phyloP scores from a whole-genome alignment of 352 stramenopile genomes.

The Phytophthora kernoviae region DNA sequence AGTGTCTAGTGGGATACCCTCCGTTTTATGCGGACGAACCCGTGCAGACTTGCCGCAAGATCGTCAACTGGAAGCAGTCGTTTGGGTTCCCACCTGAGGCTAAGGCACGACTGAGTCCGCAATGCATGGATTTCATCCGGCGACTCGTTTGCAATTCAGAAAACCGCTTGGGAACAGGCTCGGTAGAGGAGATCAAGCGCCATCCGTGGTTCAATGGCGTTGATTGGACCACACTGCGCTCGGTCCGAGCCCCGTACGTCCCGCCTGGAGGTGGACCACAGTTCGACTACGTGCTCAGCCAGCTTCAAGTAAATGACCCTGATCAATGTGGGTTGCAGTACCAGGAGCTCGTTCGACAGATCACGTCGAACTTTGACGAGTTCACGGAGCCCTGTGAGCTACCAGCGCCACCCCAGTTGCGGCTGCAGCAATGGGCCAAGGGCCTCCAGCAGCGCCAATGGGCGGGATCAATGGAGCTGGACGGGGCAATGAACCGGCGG shows the following conservation, averaged over 20 bases:
- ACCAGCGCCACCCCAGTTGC: conserved; percentile 25
- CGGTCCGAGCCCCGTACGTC: conserved; percentile 90
- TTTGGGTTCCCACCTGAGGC: conserved; percentile 83
- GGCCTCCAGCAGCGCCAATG: conserved; percentile 18
- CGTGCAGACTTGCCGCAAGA: conserved; percentile 97
- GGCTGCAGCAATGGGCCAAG: conserved; percentile 25
- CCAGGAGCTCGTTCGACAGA: conserved; percentile 87
- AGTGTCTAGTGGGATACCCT: conserved; percentile 99
- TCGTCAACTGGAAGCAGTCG: conserved; percentile 87
- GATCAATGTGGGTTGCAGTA: conserved; percentile 72
- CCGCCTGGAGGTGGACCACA: conserved; percentile 81
- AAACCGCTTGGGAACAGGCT: conserved; percentile 92
- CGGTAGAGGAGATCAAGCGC: conserved; percentile 95
- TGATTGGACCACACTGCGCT: conserved; percentile 91
- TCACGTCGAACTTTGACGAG: conserved; percentile 98
- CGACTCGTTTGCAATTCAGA: conserved; percentile 95
- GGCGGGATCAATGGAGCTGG: conserved; percentile 1
- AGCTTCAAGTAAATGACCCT: conserved; percentile 84
- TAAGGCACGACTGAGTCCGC: conserved; percentile 58
- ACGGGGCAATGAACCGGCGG: conserved; percentile 3
- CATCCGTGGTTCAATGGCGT: conserved; percentile 97
- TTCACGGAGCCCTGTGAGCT: conserved; percentile 91
- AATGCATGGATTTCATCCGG: conserved; percentile 93
- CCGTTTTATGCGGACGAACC: conserved; percentile 98
- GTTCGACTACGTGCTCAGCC: conserved; percentile 92